These are phyloP conservation scores for Bipolaris zeicola DNA, from an alignment of 2,329 filamentous ascomycete genomes.

Conservation along the genomic window DNA sequence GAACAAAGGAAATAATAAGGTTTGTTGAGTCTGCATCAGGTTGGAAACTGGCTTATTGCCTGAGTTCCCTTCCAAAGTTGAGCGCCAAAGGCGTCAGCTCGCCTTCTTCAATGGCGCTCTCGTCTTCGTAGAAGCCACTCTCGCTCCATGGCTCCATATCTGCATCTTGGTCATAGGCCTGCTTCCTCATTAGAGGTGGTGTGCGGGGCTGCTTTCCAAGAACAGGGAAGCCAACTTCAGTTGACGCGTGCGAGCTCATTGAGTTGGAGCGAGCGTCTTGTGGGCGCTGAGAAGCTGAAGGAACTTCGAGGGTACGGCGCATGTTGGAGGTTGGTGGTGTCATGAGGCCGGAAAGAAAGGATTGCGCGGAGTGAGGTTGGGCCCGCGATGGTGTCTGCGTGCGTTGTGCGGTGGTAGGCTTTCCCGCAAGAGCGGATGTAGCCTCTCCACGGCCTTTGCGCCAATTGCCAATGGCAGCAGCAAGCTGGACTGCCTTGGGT, in stretches of 20 bases:
- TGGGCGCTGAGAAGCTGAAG: constrained; percentile 37
- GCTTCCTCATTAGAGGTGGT: constrained; percentile 61
- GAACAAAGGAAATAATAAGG: constrained; percentile 11
- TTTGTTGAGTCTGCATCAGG: not conserved
- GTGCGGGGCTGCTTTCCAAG: constrained; percentile 50
- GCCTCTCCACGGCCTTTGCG: constrained; percentile 65
- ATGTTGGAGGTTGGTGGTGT: constrained; percentile 83
- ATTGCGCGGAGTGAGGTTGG: constrained; percentile 58
- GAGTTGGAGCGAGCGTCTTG: constrained; percentile 36
- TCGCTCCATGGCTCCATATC: constrained; percentile 57
- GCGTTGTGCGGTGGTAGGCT: constrained; percentile 38
- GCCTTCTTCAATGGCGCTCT: constrained; percentile 52
- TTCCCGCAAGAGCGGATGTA: constrained; percentile 53
- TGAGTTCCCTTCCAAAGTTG: constrained; percentile 41
- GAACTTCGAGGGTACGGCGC: constrained; percentile 63
- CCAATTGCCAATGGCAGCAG: constrained; percentile 98
- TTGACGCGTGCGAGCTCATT: constrained; percentile 35
- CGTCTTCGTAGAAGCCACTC: constrained; percentile 57
- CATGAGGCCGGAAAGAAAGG: constrained; percentile 78
- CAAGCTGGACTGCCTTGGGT: constrained; percentile 83
- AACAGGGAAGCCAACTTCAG: constrained; percentile 39
- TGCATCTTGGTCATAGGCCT: constrained; percentile 65
- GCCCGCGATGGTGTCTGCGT: constrained; percentile 43
- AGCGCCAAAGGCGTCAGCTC: constrained; percentile 42
- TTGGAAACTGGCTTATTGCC: constrained; percentile 6